These are phyloP conservation scores for Leccinum huronense DNA, from an alignment of 1,284 basidiomycete species.

Conservation along the genomic window DNA sequence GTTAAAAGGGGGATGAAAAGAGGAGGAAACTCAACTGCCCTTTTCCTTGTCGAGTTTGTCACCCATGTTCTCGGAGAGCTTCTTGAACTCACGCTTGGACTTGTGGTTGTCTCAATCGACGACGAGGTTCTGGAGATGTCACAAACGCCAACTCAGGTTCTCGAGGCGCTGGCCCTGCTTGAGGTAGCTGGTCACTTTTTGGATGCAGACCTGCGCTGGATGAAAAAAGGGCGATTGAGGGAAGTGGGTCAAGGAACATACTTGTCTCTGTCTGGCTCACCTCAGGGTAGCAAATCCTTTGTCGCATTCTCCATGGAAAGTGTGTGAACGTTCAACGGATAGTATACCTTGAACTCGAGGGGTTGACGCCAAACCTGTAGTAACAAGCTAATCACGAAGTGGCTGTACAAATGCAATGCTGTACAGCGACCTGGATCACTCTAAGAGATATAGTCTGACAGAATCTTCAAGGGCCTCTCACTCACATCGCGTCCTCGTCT, in stretches of 20 bases:
- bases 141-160: conserved; percentile 56
- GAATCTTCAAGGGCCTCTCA: no score
- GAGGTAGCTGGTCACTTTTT: conserved; percentile 78
- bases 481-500: no score
- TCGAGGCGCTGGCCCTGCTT: conserved; percentile 70
- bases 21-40: conserved; percentile 58
- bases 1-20: not conserved
- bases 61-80: conserved; percentile 78
- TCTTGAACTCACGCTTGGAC: conserved; percentile 83
- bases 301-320: no score
- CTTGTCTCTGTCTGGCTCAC: no score
- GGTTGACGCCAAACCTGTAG: no score
- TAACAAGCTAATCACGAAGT: no score
- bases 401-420: no score
- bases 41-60: conserved; percentile 87
- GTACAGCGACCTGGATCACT: no score
- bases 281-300: no score
- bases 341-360: no score
- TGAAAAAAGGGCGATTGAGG: conserved; percentile 10
- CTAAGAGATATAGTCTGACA: no score
- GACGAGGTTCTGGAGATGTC: conserved; percentile 85
- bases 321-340: no score
- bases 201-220: conserved; percentile 62
- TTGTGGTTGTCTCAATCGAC: conserved; percentile 83
- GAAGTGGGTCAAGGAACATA: conserved; percentile 8